Evolutionary conservation across 345 rosid genomes (phyloP).

Genomic region (Psidium friedrichsthalianum): DNA sequence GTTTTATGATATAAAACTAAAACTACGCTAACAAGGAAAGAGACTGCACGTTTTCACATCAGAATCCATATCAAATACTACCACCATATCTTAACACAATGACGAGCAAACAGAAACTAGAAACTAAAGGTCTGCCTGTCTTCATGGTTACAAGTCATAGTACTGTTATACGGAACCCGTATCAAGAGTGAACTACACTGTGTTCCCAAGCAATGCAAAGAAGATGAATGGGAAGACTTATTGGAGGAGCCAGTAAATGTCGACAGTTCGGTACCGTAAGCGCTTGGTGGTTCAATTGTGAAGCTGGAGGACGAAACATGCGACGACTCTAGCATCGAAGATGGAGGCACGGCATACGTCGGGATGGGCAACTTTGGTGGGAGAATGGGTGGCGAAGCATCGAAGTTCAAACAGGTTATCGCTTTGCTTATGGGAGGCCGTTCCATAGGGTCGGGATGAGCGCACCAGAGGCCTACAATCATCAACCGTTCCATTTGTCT

Average conservation of each 20-base stretch:
- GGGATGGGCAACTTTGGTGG: conserved; percentile 4
- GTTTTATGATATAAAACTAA: too few relatives aligned
- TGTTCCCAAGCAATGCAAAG: neutral
- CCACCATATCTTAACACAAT: neutral
- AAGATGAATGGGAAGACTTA: conserved; percentile 1
- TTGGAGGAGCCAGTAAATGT: neutral
- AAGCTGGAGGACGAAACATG: neutral
- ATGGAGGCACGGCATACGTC: neutral
- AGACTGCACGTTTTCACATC: too few relatives aligned
- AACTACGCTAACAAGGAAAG: too few relatives aligned
- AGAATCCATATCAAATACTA: neutral
- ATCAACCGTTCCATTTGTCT: neutral
- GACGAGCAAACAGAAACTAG: neutral
- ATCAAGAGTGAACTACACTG: neutral
- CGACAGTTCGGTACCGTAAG: neutral
- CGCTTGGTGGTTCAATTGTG: neutral
- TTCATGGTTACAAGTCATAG: neutral
- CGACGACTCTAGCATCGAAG: neutral
- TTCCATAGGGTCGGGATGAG: neutral
- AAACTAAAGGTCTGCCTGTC: neutral
- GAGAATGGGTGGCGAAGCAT: conserved; percentile 2
- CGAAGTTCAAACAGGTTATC: neutral
- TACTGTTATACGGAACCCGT: neutral
- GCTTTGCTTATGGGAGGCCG: conserved; percentile 6
- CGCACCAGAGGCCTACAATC: neutral